Evolutionary conservation across 306 rosid genomes (phyloP).

Genomic region (Cotoneaster glaucophyllus): DNA sequence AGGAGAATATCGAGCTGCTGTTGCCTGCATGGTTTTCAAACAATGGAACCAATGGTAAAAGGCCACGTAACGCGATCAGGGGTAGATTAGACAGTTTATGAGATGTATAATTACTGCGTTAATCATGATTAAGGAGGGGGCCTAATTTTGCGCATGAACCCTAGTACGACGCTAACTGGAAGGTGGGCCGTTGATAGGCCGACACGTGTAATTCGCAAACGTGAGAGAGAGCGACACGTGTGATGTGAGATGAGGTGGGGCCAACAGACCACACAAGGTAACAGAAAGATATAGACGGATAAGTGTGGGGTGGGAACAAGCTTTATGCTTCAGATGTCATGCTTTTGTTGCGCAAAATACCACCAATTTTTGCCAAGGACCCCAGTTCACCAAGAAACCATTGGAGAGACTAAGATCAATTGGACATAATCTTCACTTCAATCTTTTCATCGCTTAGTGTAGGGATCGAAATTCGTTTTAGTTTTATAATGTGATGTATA

Average conservation of each 20-base stretch:
- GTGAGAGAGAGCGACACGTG: slow-evolving; percentile 7
- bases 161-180: slow-evolving; percentile 51
- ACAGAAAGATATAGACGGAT: slow-evolving; percentile 13
- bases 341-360: slow-evolving; percentile 20
- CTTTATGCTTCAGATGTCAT: slow-evolving; percentile 23
- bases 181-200: slow-evolving; percentile 32
- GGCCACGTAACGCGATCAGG: not conserved
- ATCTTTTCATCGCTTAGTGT: not conserved
- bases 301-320: slow-evolving; percentile 45
- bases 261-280: slow-evolving; percentile 17
- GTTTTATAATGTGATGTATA: too few relatives aligned
- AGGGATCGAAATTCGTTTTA: too few relatives aligned
- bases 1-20: not conserved
- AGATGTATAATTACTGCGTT: not conserved
- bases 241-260: slow-evolving; percentile 1
- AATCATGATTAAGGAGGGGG: not conserved
- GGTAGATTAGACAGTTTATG: not conserved
- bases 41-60: not conserved
- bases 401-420: not conserved
- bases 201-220: slow-evolving; percentile 32
- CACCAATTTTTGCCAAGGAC: slow-evolving; percentile 16
- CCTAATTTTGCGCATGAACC: not conserved
- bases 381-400: not conserved
- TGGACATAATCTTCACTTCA: not conserved
- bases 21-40: not conserved